phyloP scores from a whole-genome alignment of 257 asterid genomes.

The Ehretia macrophylla region DNA sequence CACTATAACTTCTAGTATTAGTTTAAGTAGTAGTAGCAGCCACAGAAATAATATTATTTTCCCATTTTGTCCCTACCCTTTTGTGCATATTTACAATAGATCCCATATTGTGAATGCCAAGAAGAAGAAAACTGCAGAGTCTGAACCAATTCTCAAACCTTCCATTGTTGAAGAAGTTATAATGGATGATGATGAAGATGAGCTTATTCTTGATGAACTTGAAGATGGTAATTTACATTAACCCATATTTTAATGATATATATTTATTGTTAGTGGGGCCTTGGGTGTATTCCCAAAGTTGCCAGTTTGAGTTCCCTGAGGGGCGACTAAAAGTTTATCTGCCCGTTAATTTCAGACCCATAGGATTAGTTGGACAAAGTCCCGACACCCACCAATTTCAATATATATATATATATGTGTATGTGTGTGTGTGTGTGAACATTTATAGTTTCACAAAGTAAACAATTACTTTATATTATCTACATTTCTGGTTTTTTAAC shows the following conservation, averaged over 20 bases:
- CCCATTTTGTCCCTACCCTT: slow-evolving; percentile 7
- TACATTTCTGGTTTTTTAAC: no score
- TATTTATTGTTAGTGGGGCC: neutral
- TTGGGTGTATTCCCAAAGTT: neutral
- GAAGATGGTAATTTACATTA: slow-evolving; percentile 36
- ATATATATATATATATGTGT: no score
- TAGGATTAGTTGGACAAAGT: no score
- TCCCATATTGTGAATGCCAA: slow-evolving; percentile 30
- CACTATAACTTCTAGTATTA: neutral
- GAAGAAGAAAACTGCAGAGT: slow-evolving; percentile 38
- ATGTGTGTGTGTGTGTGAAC: no score
- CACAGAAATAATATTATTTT: neutral
- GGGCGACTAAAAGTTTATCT: no score
- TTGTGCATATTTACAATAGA: slow-evolving; percentile 10
- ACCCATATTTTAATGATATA: neutral
- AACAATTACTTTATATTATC: no score
- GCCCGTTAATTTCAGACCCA: no score
- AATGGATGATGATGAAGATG: slow-evolving; percentile 40
- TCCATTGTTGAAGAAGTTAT: slow-evolving; percentile 42
- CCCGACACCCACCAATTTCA: no score
- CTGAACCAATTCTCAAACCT: slow-evolving; percentile 44
- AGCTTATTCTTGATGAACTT: slow-evolving; percentile 32
- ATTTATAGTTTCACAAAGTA: no score
- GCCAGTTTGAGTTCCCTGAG: no score
- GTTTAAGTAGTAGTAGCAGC: neutral